Percentiles rank a stretch among this genome's conserved stretches.
Conservation (phyloP, 208 protist species). For the Trypanosoma conorhini region DNA sequence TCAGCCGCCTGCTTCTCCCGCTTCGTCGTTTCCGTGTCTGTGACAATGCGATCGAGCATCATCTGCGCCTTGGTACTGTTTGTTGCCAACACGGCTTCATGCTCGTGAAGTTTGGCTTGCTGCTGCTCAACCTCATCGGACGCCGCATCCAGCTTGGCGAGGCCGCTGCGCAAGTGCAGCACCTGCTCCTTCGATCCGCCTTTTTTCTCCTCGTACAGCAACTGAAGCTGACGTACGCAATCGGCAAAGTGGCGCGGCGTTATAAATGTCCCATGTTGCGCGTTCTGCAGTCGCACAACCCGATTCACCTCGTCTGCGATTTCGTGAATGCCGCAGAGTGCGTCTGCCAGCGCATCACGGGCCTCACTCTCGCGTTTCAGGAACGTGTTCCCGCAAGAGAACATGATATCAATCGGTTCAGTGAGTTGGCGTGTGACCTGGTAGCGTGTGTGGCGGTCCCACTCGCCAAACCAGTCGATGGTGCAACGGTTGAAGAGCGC, state of each 20-base stretch:
- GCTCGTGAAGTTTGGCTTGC: constrained; percentile 83
- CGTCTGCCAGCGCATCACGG: constrained; percentile 76
- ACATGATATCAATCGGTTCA: constrained; percentile 83
- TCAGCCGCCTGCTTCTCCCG: constrained; percentile 74
- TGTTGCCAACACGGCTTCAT: constrained; percentile 75
- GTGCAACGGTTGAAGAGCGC: constrained; percentile 99
- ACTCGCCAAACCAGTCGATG: constrained; percentile 99
- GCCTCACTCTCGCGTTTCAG: constrained; percentile 45
- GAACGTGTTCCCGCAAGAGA: constrained; percentile 46
- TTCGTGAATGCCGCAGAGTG: constrained; percentile 94
- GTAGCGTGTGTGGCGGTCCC: constrained; percentile 93
- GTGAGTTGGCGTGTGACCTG: constrained; percentile 95
- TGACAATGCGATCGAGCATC: constrained; percentile 90
- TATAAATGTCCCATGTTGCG: constrained; percentile 93
- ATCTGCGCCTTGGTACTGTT: constrained; percentile 68
- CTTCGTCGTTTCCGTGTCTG: constrained; percentile 83
- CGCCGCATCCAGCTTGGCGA: constrained; percentile 94
- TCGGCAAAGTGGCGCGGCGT: constrained; percentile 99
- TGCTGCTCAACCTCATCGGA: constrained; percentile 88
- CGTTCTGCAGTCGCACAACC: constrained; percentile 60
- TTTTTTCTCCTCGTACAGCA: constrained; percentile 95
- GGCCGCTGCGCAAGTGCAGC: constrained; percentile 95
- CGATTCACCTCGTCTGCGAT: constrained; percentile 86
- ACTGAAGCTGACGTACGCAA: constrained; percentile 95
- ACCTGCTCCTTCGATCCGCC: constrained; percentile 94